phyloP scores from a whole-genome alignment of 345 rosid genomes.

The Alliaria petiolata region DNA sequence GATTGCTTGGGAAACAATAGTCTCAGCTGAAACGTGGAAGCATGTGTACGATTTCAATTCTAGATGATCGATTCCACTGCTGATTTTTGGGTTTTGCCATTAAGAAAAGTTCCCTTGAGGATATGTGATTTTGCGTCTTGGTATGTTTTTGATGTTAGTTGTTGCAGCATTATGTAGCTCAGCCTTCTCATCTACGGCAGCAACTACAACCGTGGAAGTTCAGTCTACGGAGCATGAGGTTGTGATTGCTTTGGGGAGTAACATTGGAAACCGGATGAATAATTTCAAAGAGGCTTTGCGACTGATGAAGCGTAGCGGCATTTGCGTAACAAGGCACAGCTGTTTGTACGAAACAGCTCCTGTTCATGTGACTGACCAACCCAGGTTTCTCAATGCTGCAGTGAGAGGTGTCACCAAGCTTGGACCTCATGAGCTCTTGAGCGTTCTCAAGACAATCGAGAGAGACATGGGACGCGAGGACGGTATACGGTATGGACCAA shows the following conservation, averaged over 20 bases:
- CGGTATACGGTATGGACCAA: slow-evolving; percentile 81
- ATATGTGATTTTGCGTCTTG: not conserved
- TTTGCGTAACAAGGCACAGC: slow-evolving; percentile 61
- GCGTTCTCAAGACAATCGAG: slow-evolving; percentile 71
- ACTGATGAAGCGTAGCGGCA: slow-evolving; percentile 59
- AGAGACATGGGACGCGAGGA: slow-evolving; percentile 69
- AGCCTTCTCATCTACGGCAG: slow-evolving; percentile 36
- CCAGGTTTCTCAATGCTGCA: slow-evolving; percentile 79
- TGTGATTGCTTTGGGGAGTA: slow-evolving; percentile 88
- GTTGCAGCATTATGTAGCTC: slow-evolving; percentile 37
- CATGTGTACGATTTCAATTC: too few species aligned
- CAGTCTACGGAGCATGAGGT: slow-evolving; percentile 72
- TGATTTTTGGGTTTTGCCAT: not conserved
- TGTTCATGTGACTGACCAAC: slow-evolving; percentile 86
- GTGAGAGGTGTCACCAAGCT: slow-evolving; percentile 78
- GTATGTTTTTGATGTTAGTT: not conserved
- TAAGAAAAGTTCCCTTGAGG: not conserved
- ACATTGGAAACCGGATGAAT: slow-evolving; percentile 67
- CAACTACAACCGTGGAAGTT: slow-evolving; percentile 39
- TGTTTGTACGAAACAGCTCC: slow-evolving; percentile 89
- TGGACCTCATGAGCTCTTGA: slow-evolving; percentile 73
- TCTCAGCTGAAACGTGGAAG: not conserved
- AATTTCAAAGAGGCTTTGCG: slow-evolving; percentile 66
- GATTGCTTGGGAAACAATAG: not conserved
- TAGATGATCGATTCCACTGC: not conserved